These are phyloP conservation scores for Aspergillus sojae DNA, from an alignment of 2,329 filamentous ascomycete species.

Conservation along the genomic window DNA sequence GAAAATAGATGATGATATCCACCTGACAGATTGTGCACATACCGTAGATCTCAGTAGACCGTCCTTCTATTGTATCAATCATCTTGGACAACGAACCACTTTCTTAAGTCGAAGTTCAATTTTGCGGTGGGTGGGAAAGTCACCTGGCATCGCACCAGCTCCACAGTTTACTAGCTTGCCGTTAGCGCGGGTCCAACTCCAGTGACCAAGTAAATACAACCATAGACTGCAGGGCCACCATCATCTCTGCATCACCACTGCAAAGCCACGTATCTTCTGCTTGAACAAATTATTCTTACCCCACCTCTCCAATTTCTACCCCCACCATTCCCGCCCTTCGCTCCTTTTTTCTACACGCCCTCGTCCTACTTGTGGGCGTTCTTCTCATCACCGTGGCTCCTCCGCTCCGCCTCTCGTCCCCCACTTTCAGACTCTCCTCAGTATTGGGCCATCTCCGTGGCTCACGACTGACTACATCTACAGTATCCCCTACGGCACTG, in stretches of 20 bases:
- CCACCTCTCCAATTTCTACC: constrained; percentile 8
- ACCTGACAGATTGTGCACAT: background rate
- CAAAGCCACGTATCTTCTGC: constrained; percentile 11
- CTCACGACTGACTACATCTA: constrained; percentile 24
- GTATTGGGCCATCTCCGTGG: constrained; percentile 46
- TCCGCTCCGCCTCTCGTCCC: constrained; percentile 42
- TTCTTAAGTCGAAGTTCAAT: background rate
- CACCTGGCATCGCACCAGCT: background rate
- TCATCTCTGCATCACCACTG: constrained; percentile 10
- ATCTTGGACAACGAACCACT: background rate
- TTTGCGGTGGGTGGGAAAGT: background rate
- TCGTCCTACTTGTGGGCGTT: constrained; percentile 40
- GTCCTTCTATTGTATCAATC: background rate
- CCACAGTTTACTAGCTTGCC: background rate
- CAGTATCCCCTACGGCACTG: constrained; percentile 23
- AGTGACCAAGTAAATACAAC: background rate
- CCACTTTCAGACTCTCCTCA: constrained; percentile 42
- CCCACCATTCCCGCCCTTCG: constrained; percentile 20
- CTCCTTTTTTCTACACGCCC: constrained; percentile 30
- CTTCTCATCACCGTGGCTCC: constrained; percentile 51
- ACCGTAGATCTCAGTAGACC: background rate
- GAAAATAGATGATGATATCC: constrained; percentile 11
- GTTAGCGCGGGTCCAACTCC: background rate
- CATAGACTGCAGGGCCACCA: background rate
- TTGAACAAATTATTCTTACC: background rate